phyloP scores from a whole-genome alignment of 1,139 yeast genomes.

The Meyerozyma guilliermondii region DNA sequence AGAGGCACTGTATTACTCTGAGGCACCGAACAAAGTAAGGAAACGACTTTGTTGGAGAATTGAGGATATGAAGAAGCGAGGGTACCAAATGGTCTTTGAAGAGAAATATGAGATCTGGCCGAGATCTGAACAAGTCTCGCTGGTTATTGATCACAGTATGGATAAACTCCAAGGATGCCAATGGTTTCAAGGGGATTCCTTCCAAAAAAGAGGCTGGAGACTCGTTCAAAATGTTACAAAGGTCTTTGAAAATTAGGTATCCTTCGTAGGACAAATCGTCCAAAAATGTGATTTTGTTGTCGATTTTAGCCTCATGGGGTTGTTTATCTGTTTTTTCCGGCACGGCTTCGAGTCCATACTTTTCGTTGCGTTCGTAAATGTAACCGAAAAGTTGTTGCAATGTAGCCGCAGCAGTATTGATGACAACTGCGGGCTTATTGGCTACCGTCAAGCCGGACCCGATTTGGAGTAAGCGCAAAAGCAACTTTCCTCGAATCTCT shows the following conservation, averaged over 20 bases:
- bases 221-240: slow-evolving; percentile 63
- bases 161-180: slow-evolving; percentile 73
- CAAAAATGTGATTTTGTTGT: slow-evolving; percentile 38
- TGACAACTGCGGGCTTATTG: slow-evolving; percentile 69
- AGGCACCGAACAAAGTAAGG: slow-evolving; percentile 69
- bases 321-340: slow-evolving; percentile 9
- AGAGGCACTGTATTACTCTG: slow-evolving; percentile 58
- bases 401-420: slow-evolving; percentile 92
- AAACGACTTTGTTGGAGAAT: slow-evolving; percentile 56
- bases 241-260: slow-evolving; percentile 60
- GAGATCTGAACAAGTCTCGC: slow-evolving; percentile 47
- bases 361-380: slow-evolving; percentile 58
- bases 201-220: slow-evolving; percentile 47
- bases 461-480: slow-evolving; percentile 58
- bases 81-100: slow-evolving; percentile 71
- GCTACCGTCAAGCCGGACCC: slow-evolving; percentile 69
- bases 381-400: slow-evolving; percentile 77
- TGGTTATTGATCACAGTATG: slow-evolving; percentile 65
- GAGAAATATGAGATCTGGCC: slow-evolving; percentile 60
- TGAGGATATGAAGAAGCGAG: slow-evolving; percentile 58
- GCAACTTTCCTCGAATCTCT: slow-evolving; percentile 48
- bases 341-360: slow-evolving; percentile 2
- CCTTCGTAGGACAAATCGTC: slow-evolving; percentile 64
- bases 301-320: slow-evolving; percentile 32
- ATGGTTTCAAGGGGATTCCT: slow-evolving; percentile 52